Conservation (phyloP, 139 green algal genomes). For the Nannochloris sp. region DNA sequence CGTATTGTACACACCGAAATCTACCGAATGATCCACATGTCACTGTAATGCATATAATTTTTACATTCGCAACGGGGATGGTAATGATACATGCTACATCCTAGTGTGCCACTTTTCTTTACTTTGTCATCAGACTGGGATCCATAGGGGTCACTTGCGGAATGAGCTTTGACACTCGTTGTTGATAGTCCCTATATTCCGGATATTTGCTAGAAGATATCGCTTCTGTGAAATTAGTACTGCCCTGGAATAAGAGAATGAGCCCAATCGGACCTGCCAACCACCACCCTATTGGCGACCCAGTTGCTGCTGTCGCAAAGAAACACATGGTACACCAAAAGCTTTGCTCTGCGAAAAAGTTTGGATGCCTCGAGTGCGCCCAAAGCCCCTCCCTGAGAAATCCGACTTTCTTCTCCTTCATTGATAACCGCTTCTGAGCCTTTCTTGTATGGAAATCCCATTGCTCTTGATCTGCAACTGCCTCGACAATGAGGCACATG, state of each 20-base stretch:
- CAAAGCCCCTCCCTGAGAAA: slow-evolving; percentile 23
- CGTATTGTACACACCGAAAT: no score
- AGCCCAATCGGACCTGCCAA: slow-evolving; percentile 3
- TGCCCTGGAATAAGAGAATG: slow-evolving; percentile 14
- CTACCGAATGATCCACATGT: no score
- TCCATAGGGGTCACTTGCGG: neutral
- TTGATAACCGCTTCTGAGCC: neutral
- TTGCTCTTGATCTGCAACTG: slow-evolving; percentile 25
- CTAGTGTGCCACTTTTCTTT: neutral
- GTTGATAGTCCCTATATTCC: slow-evolving; percentile 20
- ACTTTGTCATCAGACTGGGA: neutral
- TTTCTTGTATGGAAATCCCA: slow-evolving; percentile 24
- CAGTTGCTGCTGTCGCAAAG: slow-evolving; percentile 14
- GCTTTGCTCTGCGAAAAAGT: slow-evolving; percentile 23
- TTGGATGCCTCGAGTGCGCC: slow-evolving; percentile 21
- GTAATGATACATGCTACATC: no score
- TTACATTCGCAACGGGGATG: no score
- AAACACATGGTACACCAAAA: slow-evolving; percentile 28
- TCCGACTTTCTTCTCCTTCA: slow-evolving; percentile 4
- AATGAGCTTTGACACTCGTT: slow-evolving; percentile 16
- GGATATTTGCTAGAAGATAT: slow-evolving; percentile 25
- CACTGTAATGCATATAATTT: no score
- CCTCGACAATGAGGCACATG: slow-evolving; percentile 19
- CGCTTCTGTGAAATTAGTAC: slow-evolving; percentile 22
- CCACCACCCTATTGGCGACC: slow-evolving; percentile 23